Percentiles rank a stretch among this genome's conserved stretches.
These are phyloP conservation scores for Ganoderma lucidum DNA, from an alignment of 1,284 basidiomycete species.

Conservation along the genomic window DNA sequence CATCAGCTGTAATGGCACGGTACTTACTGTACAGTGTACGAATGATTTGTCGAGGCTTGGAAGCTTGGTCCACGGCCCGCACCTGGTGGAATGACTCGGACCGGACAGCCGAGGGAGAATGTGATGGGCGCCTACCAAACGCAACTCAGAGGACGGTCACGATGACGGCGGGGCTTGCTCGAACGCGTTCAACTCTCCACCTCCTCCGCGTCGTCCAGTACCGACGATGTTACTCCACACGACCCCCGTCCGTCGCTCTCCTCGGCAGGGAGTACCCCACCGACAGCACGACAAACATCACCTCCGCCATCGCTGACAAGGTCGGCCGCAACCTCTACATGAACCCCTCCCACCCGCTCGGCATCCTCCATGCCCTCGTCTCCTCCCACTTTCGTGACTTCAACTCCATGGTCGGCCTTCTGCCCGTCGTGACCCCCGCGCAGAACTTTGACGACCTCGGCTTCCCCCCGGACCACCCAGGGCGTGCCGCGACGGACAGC, in stretches of 20 bases:
- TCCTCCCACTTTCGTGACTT: slow-evolving; percentile 85
- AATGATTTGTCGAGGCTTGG: not conserved
- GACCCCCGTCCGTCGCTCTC: slow-evolving; percentile 40
- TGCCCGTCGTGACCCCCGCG: slow-evolving; percentile 89
- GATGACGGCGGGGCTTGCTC: slow-evolving; percentile 24
- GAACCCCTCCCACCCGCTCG: slow-evolving; percentile 84
- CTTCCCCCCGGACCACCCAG: slow-evolving; percentile 94
- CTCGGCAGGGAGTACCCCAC: slow-evolving; percentile 69
- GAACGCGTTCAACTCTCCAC: slow-evolving; percentile 19
- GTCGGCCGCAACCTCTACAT: slow-evolving; percentile 76
- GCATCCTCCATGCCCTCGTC: slow-evolving; percentile 85
- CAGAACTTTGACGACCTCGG: slow-evolving; percentile 98
- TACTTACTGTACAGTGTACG: not conserved
- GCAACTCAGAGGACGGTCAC: slow-evolving; percentile 11
- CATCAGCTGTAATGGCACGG: not conserved
- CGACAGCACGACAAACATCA: slow-evolving; percentile 88
- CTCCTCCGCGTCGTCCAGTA: slow-evolving; percentile 18
- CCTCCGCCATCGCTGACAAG: slow-evolving; percentile 86
- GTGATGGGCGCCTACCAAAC: slow-evolving; percentile 3
- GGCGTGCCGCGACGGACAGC: slow-evolving; percentile 88
- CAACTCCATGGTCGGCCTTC: slow-evolving; percentile 73
- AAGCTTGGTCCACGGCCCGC: not conserved
- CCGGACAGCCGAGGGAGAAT: slow-evolving; percentile 9
- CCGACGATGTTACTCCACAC: slow-evolving; percentile 32
- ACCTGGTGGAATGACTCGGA: not conserved